Evolutionary conservation across 177 flowering plant species (phyloP), one percentile per base, ranked within the genome.

Genomic region (Vitis hybrid): DNA sequence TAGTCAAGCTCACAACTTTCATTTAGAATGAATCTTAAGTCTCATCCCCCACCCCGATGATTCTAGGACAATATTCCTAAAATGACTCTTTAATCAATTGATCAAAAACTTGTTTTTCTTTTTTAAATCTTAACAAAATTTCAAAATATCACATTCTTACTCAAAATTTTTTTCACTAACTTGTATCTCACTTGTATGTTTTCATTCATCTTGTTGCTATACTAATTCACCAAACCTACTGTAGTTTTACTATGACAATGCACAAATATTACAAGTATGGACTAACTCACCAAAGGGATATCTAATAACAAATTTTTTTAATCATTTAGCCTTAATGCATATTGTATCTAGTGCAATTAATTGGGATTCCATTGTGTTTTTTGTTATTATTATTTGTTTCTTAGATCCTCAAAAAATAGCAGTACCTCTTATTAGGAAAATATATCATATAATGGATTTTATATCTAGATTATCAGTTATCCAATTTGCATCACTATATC

Each of bases 371-470:
- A 56, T 56, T 7, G 26, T 56, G 11, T 0, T 56, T 10, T 21
- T 56, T n/a, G 59, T n/a, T 56, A 18, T 56, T 7, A 56, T 52
- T 4, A 11, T 52, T 56, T 56, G 59, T n/a, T 56, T 56, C 59
- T 0, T 56, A 11, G 21, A 56, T 11, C 59, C 59, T 21, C 21
- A 56, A 5, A 0, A n/a, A 4, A 52, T 52, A 10, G 4, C 15
- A 9, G 3, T 0, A 12, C 2, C 56, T 56, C 59, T 0, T 56
- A 17, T 0, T 1, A 18, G 9, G 6, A 56, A 56, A 6, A 18
- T 56, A 1, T 4, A 56, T n/a, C 19, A 12, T n/a, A 4, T 56
- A 56, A 0, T 6, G 18, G 21, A 56, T 10, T 56, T 56, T 18
- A 56, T 13, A 56, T 56, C 2, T 4, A 56, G 0, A n/a, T 21